Percentiles rank a stretch among this genome's conserved stretches.
Evolutionary conservation across 495 filamentous ascomycete genomes (phyloP).

Genomic region (Poronia punctata): DNA sequence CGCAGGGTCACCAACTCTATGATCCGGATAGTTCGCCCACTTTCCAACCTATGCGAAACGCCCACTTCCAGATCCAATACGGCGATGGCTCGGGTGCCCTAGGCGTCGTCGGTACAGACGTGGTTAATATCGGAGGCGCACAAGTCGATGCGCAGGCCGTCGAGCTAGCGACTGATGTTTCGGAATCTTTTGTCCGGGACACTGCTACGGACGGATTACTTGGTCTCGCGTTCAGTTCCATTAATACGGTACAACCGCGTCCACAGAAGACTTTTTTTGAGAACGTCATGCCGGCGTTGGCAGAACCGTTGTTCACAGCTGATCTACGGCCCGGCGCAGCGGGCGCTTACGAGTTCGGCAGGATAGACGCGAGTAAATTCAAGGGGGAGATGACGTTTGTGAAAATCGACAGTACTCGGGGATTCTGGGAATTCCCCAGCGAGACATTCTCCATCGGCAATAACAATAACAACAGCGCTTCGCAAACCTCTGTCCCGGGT

Average conservation of each 20-base stretch:
- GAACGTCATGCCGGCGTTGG: conserved; percentile 56
- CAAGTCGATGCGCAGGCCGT: conserved; percentile 61
- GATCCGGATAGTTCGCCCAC: conserved; percentile 54
- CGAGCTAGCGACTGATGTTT: conserved; percentile 60
- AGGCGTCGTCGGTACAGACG: conserved; percentile 65
- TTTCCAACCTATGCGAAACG: conserved; percentile 34
- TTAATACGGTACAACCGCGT: conserved; percentile 65
- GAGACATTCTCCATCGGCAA: conserved; percentile 49
- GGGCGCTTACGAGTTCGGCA: conserved; percentile 74
- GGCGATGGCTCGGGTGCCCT: conserved; percentile 63
- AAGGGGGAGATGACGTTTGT: conserved; percentile 56
- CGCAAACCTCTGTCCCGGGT: conserved; percentile 28
- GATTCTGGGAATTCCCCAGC: conserved; percentile 72
- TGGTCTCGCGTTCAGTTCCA: conserved; percentile 65
- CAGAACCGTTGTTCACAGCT: conserved; percentile 65
- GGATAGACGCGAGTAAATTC: conserved; percentile 60
- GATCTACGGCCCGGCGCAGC: conserved; percentile 53
- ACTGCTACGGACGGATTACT: conserved; percentile 63
- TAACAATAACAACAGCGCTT: no score
- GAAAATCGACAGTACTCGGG: conserved; percentile 52
- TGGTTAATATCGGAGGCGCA: conserved; percentile 66
- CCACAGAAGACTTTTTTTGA: conserved; percentile 78
- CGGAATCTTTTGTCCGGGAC: conserved; percentile 56
- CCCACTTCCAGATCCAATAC: conserved; percentile 62
- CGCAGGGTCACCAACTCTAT: conserved; percentile 52